Evolutionary conservation across 805 yeast genomes (phyloP).

Genomic region (Candida sonorensis): DNA sequence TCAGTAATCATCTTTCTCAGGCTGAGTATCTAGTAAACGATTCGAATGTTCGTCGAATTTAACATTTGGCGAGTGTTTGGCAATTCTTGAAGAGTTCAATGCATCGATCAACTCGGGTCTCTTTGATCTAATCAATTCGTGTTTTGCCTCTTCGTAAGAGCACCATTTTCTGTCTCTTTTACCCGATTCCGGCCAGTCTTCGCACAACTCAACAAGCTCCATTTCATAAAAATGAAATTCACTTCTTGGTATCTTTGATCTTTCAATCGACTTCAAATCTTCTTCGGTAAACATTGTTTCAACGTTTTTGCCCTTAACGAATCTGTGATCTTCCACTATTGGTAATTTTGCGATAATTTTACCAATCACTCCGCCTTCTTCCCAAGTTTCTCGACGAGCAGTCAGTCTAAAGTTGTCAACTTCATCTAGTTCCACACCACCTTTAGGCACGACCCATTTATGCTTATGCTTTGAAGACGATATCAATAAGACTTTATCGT

Average conservation of each 20-base stretch:
- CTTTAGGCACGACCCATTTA: slow-evolving; percentile 90
- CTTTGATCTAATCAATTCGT: slow-evolving; percentile 47
- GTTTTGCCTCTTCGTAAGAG: slow-evolving; percentile 57
- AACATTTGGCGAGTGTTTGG: slow-evolving; percentile 27
- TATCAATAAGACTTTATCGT: slow-evolving; percentile 66
- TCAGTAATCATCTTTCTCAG: slow-evolving; percentile 24
- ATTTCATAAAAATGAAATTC: slow-evolving; percentile 87
- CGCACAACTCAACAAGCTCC: slow-evolving; percentile 47
- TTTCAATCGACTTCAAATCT: slow-evolving; percentile 18
- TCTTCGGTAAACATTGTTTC: slow-evolving; percentile 11
- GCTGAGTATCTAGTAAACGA: slow-evolving; percentile 22
- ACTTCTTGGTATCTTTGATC: slow-evolving; percentile 49
- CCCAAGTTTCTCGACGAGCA: slow-evolving; percentile 94
- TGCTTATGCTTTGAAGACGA: slow-evolving; percentile 63
- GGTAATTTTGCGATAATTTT: slow-evolving; percentile 50
- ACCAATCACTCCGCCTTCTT: slow-evolving; percentile 90
- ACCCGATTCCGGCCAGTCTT: slow-evolving; percentile 69
- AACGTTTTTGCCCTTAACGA: slow-evolving; percentile 15
- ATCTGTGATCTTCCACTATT: slow-evolving; percentile 49
- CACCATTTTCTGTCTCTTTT: slow-evolving; percentile 72
- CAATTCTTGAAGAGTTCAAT: slow-evolving; percentile 47
- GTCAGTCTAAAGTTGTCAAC: slow-evolving; percentile 34
- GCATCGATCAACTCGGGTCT: slow-evolving; percentile 67
- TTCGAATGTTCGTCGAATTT: slow-evolving; percentile 20
- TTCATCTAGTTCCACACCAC: slow-evolving; percentile 90